A percentile compares a stretch with the other conserved stretches of the same genome.
Conservation (phyloP, 2,329 filamentous ascomycete genomes). For the Colletotrichum melonis region DNA sequence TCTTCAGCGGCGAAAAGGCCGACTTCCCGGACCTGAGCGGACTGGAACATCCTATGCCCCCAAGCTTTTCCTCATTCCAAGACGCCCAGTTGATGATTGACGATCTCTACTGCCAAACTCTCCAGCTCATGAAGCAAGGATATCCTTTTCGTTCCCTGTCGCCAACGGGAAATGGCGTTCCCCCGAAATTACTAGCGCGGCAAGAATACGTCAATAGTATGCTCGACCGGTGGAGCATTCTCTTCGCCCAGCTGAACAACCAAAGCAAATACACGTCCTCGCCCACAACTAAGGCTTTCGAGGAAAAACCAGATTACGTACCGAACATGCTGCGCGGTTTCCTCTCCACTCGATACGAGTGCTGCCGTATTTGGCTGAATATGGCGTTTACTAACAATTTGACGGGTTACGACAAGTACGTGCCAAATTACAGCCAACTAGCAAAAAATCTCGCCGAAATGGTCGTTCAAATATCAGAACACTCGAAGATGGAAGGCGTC, state of each 20-base stretch:
- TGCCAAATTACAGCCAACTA: conserved; percentile 19
- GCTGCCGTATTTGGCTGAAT: conserved; percentile 38
- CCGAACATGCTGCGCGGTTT: conserved; percentile 16
- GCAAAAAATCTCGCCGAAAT: neutral
- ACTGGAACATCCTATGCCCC: conserved; percentile 12
- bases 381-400: conserved; percentile 46
- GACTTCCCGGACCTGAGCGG: conserved; percentile 37
- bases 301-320: conserved; percentile 33
- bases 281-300: conserved; percentile 40
- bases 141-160: conserved; percentile 42
- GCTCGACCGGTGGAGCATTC: conserved; percentile 7
- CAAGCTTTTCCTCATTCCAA: conserved; percentile 32
- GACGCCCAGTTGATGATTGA: conserved; percentile 48
- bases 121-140: conserved; percentile 44
- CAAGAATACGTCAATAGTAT: conserved; percentile 11
- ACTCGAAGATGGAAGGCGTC: neutral
- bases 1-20: conserved; percentile 27
- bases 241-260: conserved; percentile 44
- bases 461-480: neutral
- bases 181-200: neutral
- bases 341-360: conserved; percentile 22
- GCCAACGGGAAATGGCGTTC: neutral
- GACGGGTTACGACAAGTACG: conserved; percentile 9
- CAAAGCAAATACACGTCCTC: conserved; percentile 44
- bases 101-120: conserved; percentile 40